phyloP scores from a whole-genome alignment of 352 stramenopile species.

The Globisporangium apiculatum region DNA sequence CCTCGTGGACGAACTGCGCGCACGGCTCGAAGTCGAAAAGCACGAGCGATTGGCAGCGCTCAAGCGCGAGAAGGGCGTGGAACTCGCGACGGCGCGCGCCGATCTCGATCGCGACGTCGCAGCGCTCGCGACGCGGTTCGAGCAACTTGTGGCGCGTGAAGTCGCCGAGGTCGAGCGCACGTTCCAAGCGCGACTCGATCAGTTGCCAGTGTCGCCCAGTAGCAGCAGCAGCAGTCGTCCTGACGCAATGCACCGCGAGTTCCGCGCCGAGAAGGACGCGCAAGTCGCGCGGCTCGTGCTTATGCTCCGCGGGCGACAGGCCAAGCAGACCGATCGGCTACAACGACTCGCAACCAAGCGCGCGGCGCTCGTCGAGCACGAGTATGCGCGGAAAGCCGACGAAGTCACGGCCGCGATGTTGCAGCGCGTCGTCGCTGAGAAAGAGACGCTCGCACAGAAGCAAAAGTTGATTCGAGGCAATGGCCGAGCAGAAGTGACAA shows the following conservation, averaged over 20 bases:
- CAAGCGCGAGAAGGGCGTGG: conserved; percentile 24
- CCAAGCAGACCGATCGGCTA: conserved; percentile 20
- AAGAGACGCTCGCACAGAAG: conserved; percentile 32
- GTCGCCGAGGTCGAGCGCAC: conserved; percentile 27
- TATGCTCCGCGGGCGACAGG: conserved; percentile 36
- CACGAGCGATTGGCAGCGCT: conserved; percentile 41
- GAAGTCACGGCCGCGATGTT: conserved; percentile 41
- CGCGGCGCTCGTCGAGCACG: conserved; percentile 32
- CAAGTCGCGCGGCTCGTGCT: conserved; percentile 38
- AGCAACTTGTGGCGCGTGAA: conserved; percentile 26
- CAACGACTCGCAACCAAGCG: conserved; percentile 16
- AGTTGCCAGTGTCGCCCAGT: conserved; percentile 3
- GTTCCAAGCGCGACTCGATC: conserved; percentile 11
- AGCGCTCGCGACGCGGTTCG: conserved; percentile 10
- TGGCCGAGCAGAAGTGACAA: not conserved
- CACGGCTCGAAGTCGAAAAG: conserved; percentile 39
- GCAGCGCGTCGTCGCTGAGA: conserved; percentile 44
- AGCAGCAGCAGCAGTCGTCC: not conserved
- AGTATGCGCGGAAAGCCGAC: conserved; percentile 39
- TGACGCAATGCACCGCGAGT: conserved; percentile 1
- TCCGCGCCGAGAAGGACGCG: conserved; percentile 24
- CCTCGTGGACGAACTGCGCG: conserved; percentile 34
- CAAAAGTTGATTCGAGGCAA: conserved; percentile 17
- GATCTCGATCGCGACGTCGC: conserved; percentile 8
- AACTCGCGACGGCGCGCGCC: conserved; percentile 18